Conservation (phyloP, 2,329 filamentous ascomycete genomes). For the Dryadomyces sulphureus region DNA sequence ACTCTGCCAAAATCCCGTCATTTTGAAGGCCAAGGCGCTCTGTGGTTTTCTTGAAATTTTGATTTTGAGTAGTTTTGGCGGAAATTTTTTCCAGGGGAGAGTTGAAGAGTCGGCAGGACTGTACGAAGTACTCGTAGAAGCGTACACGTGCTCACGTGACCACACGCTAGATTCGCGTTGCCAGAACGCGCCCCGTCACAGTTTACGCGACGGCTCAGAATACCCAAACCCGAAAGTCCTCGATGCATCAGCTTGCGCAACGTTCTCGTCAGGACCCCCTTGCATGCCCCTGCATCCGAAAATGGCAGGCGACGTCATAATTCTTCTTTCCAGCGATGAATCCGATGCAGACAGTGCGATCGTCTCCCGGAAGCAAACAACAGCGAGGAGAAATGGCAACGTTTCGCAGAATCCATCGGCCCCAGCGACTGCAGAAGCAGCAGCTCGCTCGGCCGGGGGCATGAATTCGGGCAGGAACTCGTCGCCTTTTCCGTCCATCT, state of each 20-base stretch:
- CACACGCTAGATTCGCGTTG: neutral
- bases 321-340: conserved; percentile 7
- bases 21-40: too few species aligned
- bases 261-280: neutral
- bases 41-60: too few species aligned
- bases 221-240: neutral
- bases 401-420: neutral
- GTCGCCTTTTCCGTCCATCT: too few species aligned
- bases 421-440: too few species aligned
- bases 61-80: too few species aligned
- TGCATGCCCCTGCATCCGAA: neutral
- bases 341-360: neutral
- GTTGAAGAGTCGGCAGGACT: too few species aligned
- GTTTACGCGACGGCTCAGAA: too few species aligned
- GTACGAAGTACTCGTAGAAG: neutral
- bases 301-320: conserved; percentile 4
- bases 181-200: neutral
- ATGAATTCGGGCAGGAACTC: too few species aligned
- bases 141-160: neutral
- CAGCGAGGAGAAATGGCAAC: neutral
- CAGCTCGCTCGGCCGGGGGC: too few species aligned
- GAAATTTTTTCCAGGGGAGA: too few species aligned
- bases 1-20: too few species aligned
- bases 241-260: too few species aligned
- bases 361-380: neutral